Evolutionary conservation across 345 rosid species (phyloP), one percentile per base, ranked within the genome.

Genomic region (Noccaea bulbosa): DNA sequence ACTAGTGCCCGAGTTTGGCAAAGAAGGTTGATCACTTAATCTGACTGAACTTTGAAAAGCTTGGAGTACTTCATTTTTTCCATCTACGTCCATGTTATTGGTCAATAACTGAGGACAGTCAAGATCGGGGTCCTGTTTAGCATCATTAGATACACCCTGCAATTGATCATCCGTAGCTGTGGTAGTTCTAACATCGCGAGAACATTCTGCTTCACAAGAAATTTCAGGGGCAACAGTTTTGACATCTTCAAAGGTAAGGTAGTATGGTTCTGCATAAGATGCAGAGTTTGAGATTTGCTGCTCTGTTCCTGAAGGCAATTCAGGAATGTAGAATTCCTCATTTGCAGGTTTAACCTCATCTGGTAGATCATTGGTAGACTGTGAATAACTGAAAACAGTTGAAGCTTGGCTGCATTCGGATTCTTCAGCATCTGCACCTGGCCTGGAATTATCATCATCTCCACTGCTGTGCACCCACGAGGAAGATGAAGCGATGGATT

Each of bases 351-450:
- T 69, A 68, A 57, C 66, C 39, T 75, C 67, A 75, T 82, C 84
- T 43, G 82, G 79, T 70, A 82, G 27, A 65, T 85, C 89, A 78
- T 69, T 79, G 32, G 85, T 78, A 79, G 98, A 81, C 74, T 81
- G 91, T 62, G 96, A 85, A 73, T 80, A 86, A 51, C 82, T 81
- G 44, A 79, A 81, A 58, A 71, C 73, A 24, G 75, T 69, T 8
- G 97, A 86, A 49, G 84, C 91, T 77, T 87, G 99, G 81, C 96
- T 89, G 81, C 97, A 89, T 81, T 89, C 99, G 73, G 99, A 94
- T 77, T 81, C 84, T 69, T 89, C 97, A 60, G 78, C 80, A 70
- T 84, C 97, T 22, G 73, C 48, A 63, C 77, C 87, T 72, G 81
- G 72, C 78, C 77, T 86, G 14, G 65, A 62, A 71, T 74, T 76